Evolutionary conservation across 352 stramenopile genomes (phyloP).

Genomic region (Phytophthora nicotianae): DNA sequence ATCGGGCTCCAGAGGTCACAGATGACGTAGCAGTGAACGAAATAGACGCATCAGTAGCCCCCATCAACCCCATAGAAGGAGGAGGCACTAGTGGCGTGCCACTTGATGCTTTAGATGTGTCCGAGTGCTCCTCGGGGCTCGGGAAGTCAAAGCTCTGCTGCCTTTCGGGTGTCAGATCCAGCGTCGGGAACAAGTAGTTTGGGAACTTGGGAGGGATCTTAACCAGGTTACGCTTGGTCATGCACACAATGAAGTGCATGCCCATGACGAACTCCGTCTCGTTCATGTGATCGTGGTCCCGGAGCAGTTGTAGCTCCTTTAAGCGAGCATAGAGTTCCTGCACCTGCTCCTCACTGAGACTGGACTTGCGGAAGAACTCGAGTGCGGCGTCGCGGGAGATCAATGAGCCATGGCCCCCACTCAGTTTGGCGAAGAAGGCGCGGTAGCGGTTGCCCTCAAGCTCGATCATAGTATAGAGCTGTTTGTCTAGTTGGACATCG

Average conservation of each 20-base stretch:
- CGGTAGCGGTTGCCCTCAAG: constrained; percentile 60
- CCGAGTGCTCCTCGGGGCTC: constrained; percentile 6
- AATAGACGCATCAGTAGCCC: neutral
- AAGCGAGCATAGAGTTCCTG: constrained; percentile 50
- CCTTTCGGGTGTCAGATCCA: constrained; percentile 47
- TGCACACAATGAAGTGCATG: constrained; percentile 86
- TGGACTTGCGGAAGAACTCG: constrained; percentile 68
- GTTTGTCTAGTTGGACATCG: constrained; percentile 33
- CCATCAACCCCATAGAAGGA: neutral
- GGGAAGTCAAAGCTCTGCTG: constrained; percentile 17
- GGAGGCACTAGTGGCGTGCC: constrained; percentile 10
- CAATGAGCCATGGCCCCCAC: constrained; percentile 17
- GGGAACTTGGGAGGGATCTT: constrained; percentile 56
- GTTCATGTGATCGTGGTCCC: constrained; percentile 39
- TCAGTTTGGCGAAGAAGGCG: constrained; percentile 63
- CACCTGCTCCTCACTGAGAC: constrained; percentile 58
- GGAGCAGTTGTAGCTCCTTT: constrained; percentile 48
- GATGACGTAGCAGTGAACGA: constrained; percentile 8
- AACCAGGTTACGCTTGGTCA: constrained; percentile 68
- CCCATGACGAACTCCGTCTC: constrained; percentile 67
- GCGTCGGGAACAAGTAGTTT: constrained; percentile 64
- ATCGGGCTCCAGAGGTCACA: constrained; percentile 13
- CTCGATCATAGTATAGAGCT: constrained; percentile 72
- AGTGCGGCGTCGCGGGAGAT: constrained; percentile 39
- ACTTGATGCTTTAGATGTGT: constrained; percentile 14